Base-by-base conservation (phyloP, 139 green algal species). In the Coelastrella sp. region DNA sequence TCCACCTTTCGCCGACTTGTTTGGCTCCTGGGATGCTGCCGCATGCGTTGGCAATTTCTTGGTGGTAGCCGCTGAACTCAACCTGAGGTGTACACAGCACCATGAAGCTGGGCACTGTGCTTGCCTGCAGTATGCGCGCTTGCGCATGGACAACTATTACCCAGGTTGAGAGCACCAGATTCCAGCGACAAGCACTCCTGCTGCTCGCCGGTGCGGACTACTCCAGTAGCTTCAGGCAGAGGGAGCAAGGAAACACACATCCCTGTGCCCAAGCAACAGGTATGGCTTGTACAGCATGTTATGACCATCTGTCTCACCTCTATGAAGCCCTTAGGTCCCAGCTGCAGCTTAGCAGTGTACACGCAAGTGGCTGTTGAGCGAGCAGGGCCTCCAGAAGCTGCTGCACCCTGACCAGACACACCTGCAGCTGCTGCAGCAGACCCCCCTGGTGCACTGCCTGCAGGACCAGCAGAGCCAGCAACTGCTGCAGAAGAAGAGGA, bases 41-140 rank as follows among this genome's bases (percentile, higher is more conserved):
- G 25, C 32, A 80, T 11, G 41, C 21, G 6, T 23, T 35, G 4
- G 15, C 27, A 8, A 86, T 79, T 11, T 71, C 37, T 23, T 79
- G 35, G 34, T 86, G 80, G 13, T 37, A 79, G 37, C 80, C 68
- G 23, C 38, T 86, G 48, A 86, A 86, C 17, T 21, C 23, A n/a
- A 79, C 80, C 80, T 86, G 80, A 8, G 2, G 57, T 19, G 23
- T n/a, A 30, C 19, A 66, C 45, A 57, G 45, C n/a, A 13, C 45
- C 11, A 57, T 23, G 45, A 9, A 57, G 45, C 45, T 0, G 0
- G 0, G 45, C 45, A 57, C n/a, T n/a, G n/a, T n/a, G n/a, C n/a
- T n/a, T n/a, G n/a, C n/a, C n/a, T n/a, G n/a, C n/a, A n/a, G n/a
- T n/a, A n/a, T n/a, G n/a, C n/a, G n/a, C n/a, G n/a, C n/a, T n/a